Base-by-base conservation (phyloP, 257 asterid genomes). In the Forsythia viridissima region DNA sequence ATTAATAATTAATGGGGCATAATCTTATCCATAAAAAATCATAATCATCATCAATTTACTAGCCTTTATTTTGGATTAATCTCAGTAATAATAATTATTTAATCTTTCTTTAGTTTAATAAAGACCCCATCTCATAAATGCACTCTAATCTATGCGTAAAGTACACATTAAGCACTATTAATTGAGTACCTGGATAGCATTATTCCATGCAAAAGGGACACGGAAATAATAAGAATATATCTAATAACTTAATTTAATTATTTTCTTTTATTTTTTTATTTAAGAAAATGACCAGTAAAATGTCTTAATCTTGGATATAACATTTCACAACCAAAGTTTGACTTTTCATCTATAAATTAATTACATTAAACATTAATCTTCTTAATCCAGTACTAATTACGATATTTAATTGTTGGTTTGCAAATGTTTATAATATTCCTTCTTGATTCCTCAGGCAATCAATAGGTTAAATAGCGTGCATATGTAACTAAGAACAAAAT, bases 1-100 rank as follows among this genome's bases (percentile, higher is more conserved):
- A 46, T 21, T 57, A 8, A 2, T 24, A 3, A 13, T 46, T 82
- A 70, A 70, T 78, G 57, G 10, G 82, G 71, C 74, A 36, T 69
- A 36, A 68, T 21, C 67, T 70, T 78, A 74, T 34, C 82, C 70
- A 52, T 57, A 5, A 78, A 72, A 48, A 73, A 18, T 2, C 16
- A 5, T 70, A 30, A 59, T 21, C 74, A 70, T 12, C 21, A 11
- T 75, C 70, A 30, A 34, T 59, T 15, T 13, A 48, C 20, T 5
- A 6, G 34, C 1, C 34, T 30, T 48, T 13, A 13, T 48, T 48
- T n/a, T 20, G 18, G 3, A n/a, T 6, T 57, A 57, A 57, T 16
- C 34, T 30, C 34, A n/a, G 30, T 57, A 2, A 57, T n/a, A n/a
- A 57, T 57, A 57, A 57, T 57, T 20, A 57, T n/a, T n/a, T n/a